Evolutionary conservation across 2,329 filamentous ascomycete genomes (phyloP), one percentile per base, ranked within the genome.

Genomic region (Penicillium sp.): DNA sequence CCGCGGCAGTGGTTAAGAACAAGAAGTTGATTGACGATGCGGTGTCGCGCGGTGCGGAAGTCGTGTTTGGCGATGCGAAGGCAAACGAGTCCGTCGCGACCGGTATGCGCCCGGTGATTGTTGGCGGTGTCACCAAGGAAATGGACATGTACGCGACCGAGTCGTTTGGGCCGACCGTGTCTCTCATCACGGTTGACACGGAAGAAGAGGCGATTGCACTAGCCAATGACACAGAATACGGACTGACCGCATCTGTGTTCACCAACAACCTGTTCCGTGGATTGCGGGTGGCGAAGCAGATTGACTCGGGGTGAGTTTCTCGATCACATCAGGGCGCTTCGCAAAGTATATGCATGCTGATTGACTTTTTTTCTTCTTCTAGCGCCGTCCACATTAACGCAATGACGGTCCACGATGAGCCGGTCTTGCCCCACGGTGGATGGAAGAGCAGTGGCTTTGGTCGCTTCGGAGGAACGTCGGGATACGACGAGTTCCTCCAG

Each of bases 141-240:
- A 94, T 93, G 90, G 86, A 90, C 52, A 74, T 95, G 14, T 93
- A 88, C 72, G 75, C 82, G 61, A 86, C 82, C 1, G 90, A 95
- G 73, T 88, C 84, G 1, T 95, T 95, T 64, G 90, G 89, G 0
- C 90, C 91, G 0, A 85, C 83, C 0, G 88, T 92, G 1, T 85
- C 84, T 14, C 66, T 94, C 18, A 82, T 88, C 13, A 77, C 82
- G 21, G 79, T 92, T 24, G 79, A 84, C n/a, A 77, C 67, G 6
- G 73, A 77, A 29, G 88, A 90, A 31, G 87, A 92, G 60, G 90
- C 89, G 0, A 72, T 94, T 22, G 75, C 79, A 29, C 76, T 93
- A 16, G 89, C 90, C 13, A 95, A 96, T 67, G 88, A 93, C 63
- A 91, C 88, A 1, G 88, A 91, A 46, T 94, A 92, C 67, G 90